Conservation (phyloP, 768 basidiomycete genomes). For the Suillus hirtellus region DNA sequence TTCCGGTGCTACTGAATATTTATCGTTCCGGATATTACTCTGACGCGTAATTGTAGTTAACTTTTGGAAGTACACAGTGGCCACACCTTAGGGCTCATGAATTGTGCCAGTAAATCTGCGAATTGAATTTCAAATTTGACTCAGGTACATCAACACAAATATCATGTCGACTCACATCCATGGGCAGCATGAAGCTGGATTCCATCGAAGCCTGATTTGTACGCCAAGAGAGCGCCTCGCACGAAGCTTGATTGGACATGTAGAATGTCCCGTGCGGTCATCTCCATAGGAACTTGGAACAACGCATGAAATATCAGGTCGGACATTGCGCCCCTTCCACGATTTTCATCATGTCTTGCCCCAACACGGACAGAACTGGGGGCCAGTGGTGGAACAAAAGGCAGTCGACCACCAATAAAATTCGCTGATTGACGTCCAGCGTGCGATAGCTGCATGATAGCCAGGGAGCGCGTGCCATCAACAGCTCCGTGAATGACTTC, state of each 20-base stretch:
- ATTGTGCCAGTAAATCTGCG: conserved; percentile 76
- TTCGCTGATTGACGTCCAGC: conserved; percentile 80
- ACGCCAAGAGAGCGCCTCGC: conserved; percentile 63
- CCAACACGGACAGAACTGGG: conserved; percentile 66
- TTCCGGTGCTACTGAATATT: conserved; percentile 46
- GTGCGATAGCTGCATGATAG: conserved; percentile 85
- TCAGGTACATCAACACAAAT: neutral
- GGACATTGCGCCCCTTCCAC: conserved; percentile 11
- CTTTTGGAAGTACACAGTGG: conserved; percentile 17
- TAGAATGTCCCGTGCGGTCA: conserved; percentile 62
- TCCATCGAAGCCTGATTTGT: conserved; percentile 78
- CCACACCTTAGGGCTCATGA: conserved; percentile 68
- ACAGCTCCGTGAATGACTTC: conserved; percentile 45
- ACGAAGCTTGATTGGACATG: conserved; percentile 63
- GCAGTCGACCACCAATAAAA: conserved; percentile 64
- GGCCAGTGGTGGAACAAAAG: conserved; percentile 62
- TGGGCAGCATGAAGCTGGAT: conserved; percentile 84
- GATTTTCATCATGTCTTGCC: conserved; percentile 15
- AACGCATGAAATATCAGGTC: conserved; percentile 38
- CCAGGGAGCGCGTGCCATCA: conserved; percentile 33
- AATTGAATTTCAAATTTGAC: neutral
- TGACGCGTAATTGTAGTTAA: conserved; percentile 19
- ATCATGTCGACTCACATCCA: conserved; percentile 60
- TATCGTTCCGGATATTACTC: conserved; percentile 60
- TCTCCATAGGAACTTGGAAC: conserved; percentile 64